These are phyloP conservation scores for Hagleromyces aurorensis DNA, from an alignment of 805 yeast species.

Conservation along the genomic window DNA sequence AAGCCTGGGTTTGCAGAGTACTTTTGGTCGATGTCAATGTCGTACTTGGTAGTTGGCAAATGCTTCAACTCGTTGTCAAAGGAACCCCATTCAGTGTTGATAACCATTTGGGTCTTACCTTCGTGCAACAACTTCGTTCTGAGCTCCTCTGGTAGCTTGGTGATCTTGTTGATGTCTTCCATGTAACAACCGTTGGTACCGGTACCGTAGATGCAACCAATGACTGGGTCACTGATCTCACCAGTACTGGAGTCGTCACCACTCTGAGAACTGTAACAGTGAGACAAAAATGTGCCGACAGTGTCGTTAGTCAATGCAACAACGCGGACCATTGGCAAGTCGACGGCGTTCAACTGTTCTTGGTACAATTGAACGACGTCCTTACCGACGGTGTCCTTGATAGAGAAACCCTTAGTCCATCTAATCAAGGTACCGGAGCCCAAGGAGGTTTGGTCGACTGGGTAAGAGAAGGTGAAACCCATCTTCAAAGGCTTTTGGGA, in stretches of 20 bases:
- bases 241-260: constrained; percentile 40
- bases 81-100: constrained; percentile 98
- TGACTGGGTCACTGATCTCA: constrained; percentile 63
- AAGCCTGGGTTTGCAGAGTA: constrained; percentile 73
- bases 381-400: constrained; percentile 74
- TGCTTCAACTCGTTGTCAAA: constrained; percentile 76
- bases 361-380: constrained; percentile 77
- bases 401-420: constrained; percentile 95
- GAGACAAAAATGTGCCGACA: constrained; percentile 84
- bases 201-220: constrained; percentile 93
- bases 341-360: constrained; percentile 49
- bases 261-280: constrained; percentile 61
- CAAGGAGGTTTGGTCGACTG: constrained; percentile 78
- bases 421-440: constrained; percentile 75
- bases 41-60: constrained; percentile 75
- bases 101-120: constrained; percentile 65
- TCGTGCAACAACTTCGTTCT: constrained; percentile 32
- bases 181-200: constrained; percentile 96
- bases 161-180: constrained; percentile 66
- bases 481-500: constrained; percentile 44
- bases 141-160: constrained; percentile 53
- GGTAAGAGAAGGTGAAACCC: constrained; percentile 94
- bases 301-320: constrained; percentile 94
- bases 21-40: constrained; percentile 55
- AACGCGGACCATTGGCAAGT: constrained; percentile 53